These are phyloP conservation scores for Aurifilum marmelostoma DNA, from an alignment of 2,329 filamentous ascomycete species.

Conservation along the genomic window DNA sequence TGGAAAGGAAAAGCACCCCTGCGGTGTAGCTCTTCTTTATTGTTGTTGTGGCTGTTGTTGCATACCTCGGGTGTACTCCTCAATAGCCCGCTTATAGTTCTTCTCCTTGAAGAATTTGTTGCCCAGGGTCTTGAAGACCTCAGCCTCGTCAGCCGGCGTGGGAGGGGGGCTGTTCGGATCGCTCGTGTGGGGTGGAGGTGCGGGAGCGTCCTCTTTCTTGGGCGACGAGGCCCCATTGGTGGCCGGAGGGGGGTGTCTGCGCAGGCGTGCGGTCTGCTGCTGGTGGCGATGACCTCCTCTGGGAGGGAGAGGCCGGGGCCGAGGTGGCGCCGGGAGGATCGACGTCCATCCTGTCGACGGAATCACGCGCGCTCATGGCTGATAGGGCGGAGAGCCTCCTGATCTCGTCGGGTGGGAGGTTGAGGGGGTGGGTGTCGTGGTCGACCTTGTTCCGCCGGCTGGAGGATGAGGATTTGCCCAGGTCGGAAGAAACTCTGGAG, in stretches of 20 bases:
- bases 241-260: slow-evolving; percentile 51
- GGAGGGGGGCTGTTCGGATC: slow-evolving; percentile 62
- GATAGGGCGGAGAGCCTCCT: slow-evolving; percentile 74
- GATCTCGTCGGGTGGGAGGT: slow-evolving; percentile 86
- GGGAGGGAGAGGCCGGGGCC: slow-evolving; percentile 57
- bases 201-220: slow-evolving; percentile 57
- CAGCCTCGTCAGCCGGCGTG: slow-evolving; percentile 72
- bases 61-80: slow-evolving; percentile 92
- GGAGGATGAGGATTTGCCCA: slow-evolving; percentile 47
- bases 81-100: slow-evolving; percentile 84
- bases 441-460: slow-evolving; percentile 61
- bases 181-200: slow-evolving; percentile 73
- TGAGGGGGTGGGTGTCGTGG: slow-evolving; percentile 81
- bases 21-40: too few relatives aligned
- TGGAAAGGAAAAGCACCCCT: slow-evolving; percentile 26
- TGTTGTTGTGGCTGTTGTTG: background rate
- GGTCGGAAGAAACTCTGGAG: slow-evolving; percentile 53
- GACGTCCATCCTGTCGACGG: slow-evolving; percentile 66
- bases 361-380: slow-evolving; percentile 62
- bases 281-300: slow-evolving; percentile 47
- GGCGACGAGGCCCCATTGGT: slow-evolving; percentile 49
- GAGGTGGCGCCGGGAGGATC: slow-evolving; percentile 58
- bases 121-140: slow-evolving; percentile 87
- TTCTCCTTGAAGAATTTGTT: slow-evolving; percentile 98
- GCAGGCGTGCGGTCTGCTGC: slow-evolving; percentile 37